phyloP scores from a whole-genome alignment of 768 basidiomycete genomes.

The Hericium rajendrae region DNA sequence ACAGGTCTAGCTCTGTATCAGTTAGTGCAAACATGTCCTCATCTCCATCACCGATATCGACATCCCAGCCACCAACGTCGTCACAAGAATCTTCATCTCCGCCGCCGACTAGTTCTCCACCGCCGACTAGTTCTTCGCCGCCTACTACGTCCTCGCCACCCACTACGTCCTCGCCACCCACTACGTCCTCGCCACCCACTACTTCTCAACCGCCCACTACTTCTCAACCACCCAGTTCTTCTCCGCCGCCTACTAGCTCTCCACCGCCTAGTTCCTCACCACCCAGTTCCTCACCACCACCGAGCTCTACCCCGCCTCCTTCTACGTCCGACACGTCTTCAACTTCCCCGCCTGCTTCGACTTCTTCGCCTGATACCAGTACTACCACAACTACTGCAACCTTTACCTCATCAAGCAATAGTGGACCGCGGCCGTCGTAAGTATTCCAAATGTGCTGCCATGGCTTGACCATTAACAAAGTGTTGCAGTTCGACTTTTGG shows the following conservation, averaged over 20 bases:
- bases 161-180: slow-evolving; percentile 12
- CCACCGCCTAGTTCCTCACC: slow-evolving; percentile 4
- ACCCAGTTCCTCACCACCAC: background rate
- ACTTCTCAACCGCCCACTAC: slow-evolving; percentile 15
- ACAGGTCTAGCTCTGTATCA: too few species aligned
- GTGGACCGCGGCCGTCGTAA: slow-evolving; percentile 17
- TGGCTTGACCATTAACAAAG: background rate
- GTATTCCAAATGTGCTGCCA: slow-evolving; percentile 8
- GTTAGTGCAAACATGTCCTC: background rate
- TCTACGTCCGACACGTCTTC: slow-evolving; percentile 5
- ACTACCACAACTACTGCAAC: slow-evolving; percentile 5
- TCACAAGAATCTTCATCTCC: slow-evolving; percentile 3
- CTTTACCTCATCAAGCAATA: slow-evolving; percentile 9
- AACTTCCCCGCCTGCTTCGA: background rate
- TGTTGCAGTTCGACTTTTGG: slow-evolving; percentile 40
- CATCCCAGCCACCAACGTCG: slow-evolving; percentile 7
- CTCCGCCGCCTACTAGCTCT: background rate
- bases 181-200: slow-evolving; percentile 14
- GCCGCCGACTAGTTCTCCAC: slow-evolving; percentile 7
- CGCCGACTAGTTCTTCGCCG: background rate
- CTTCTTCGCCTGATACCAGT: background rate
- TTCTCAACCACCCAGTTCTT: slow-evolving; percentile 13
- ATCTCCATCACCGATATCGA: slow-evolving; percentile 11
- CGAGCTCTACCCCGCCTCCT: slow-evolving; percentile 3
- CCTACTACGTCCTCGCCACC: slow-evolving; percentile 2